phyloP scores from a whole-genome alignment of 345 rosid species.

The Citrus trifoliata region DNA sequence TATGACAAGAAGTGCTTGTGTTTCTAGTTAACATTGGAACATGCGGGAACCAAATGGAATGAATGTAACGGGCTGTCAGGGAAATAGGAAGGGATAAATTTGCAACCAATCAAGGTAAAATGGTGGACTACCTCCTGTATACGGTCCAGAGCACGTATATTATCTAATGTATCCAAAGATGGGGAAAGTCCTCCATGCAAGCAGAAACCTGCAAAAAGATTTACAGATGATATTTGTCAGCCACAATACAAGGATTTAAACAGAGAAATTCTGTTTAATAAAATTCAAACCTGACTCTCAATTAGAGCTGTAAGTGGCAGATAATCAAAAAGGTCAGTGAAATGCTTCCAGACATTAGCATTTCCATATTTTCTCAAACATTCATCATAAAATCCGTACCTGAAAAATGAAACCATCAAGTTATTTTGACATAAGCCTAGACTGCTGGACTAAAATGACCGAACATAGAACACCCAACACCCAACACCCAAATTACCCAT shows the following conservation, averaged over 20 bases:
- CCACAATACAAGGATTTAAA: not conserved
- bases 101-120: not conserved
- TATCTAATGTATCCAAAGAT: constrained; percentile 79
- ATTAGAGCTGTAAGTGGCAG: constrained; percentile 58
- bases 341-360: constrained; percentile 63
- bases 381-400: constrained; percentile 64
- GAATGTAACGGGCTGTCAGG: not conserved
- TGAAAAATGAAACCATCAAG: constrained; percentile 22
- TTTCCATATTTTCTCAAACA: constrained; percentile 66
- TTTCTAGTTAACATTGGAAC: not conserved
- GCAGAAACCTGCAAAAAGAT: constrained; percentile 47
- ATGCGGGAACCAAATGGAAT: not conserved
- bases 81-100: not conserved
- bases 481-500: not conserved
- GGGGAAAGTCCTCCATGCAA: constrained; percentile 94
- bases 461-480: not conserved
- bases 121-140: constrained; percentile 67
- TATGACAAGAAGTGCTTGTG: not conserved
- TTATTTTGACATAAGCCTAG: not conserved
- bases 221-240: not conserved
- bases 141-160: constrained; percentile 79
- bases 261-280: not conserved
- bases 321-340: constrained; percentile 61
- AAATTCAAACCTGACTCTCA: constrained; percentile 54
- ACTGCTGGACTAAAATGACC: not conserved